Conservation (phyloP, 352 stramenopile species). For the Pythium coloratum region DNA sequence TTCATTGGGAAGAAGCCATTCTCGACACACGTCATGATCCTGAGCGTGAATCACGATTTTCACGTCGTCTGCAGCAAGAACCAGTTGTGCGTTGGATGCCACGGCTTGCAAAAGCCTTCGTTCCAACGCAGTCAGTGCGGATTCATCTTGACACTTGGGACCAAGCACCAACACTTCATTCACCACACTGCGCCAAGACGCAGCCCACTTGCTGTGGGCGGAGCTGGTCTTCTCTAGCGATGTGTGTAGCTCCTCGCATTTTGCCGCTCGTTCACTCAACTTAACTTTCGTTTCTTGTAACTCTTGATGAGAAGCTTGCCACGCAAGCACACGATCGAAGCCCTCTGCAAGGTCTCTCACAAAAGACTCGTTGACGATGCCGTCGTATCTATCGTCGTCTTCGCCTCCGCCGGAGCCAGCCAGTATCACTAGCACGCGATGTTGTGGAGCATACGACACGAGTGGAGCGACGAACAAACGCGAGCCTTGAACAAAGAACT, state of each 20-base stretch:
- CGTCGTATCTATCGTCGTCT: neutral
- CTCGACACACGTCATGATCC: neutral
- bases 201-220: neutral
- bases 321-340: neutral
- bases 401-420: neutral
- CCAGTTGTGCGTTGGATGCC: neutral
- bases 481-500: neutral
- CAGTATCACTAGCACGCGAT: neutral
- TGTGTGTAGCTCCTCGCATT: neutral
- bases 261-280: neutral
- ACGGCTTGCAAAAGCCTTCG: neutral
- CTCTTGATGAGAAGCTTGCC: neutral
- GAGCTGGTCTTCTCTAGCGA: neutral
- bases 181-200: neutral
- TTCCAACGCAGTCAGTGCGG: neutral
- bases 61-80: neutral
- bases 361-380: neutral
- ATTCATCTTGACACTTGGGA: neutral
- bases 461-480: neutral
- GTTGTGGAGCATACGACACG: too few species aligned
- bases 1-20: neutral
- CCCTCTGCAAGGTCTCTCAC: neutral
- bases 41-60: neutral
- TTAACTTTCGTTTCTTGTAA: neutral
- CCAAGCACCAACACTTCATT: neutral